phyloP scores from a whole-genome alignment of 1,284 basidiomycete genomes.

The Pascua sp. region DNA sequence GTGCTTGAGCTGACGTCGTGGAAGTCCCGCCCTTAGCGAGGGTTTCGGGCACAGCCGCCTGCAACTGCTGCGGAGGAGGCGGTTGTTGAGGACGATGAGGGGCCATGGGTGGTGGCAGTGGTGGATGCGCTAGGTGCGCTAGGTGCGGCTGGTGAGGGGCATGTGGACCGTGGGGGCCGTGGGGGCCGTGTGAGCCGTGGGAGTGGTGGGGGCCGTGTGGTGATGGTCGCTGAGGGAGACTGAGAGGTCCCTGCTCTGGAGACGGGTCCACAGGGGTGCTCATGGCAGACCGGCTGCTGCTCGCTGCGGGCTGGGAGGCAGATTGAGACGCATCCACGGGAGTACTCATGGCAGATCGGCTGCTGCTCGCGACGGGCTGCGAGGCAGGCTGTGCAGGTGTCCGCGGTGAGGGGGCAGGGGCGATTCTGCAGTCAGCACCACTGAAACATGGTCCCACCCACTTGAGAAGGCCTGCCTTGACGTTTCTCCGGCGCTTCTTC shows the following conservation, averaged over 20 bases:
- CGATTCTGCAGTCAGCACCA: neutral
- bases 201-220: too few relatives aligned
- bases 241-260: neutral
- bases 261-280: neutral
- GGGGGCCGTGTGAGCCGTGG: too few relatives aligned
- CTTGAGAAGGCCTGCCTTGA: neutral
- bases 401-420: neutral
- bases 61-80: too few relatives aligned
- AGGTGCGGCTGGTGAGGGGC: too few relatives aligned
- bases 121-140: too few relatives aligned
- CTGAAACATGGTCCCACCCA: neutral
- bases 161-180: too few relatives aligned
- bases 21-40: too few relatives aligned
- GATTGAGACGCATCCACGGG: neutral
- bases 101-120: too few relatives aligned
- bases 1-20: too few relatives aligned
- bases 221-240: neutral
- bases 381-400: neutral
- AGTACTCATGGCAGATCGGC: neutral
- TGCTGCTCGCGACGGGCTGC: neutral
- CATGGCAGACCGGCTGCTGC: neutral
- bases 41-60: too few relatives aligned
- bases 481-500: conserved; percentile 1
- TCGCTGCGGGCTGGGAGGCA: neutral
- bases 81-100: too few relatives aligned